Conservation (phyloP, 1,139 yeast species). For the Taphrina confusa region DNA sequence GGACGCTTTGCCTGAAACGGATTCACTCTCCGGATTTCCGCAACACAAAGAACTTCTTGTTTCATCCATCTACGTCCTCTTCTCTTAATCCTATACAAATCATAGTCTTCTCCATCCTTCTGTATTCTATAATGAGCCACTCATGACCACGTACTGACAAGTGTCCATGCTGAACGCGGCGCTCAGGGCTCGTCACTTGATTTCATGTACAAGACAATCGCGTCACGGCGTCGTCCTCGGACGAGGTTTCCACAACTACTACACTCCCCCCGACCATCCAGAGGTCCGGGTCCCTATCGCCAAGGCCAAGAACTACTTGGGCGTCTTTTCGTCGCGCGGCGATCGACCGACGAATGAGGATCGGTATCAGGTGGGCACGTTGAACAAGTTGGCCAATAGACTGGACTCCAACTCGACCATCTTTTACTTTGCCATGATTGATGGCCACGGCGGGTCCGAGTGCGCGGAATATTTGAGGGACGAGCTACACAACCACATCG, state of each 20-base stretch:
- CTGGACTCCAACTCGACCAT: constrained; percentile 17
- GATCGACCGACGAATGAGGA: constrained; percentile 82
- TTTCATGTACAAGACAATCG: too few species aligned
- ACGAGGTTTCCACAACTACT: constrained; percentile 30
- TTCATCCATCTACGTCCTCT: too few species aligned
- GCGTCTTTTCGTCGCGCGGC: constrained; percentile 76
- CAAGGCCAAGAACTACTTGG: constrained; percentile 74
- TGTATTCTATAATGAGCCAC: too few species aligned
- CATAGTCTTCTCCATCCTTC: too few species aligned
- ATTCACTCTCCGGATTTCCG: too few species aligned
- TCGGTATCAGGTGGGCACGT: constrained; percentile 60
- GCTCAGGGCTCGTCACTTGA: too few species aligned
- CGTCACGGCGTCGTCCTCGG: too few species aligned
- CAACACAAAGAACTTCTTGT: too few species aligned
- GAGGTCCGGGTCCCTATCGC: constrained; percentile 55
- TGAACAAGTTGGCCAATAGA: constrained; percentile 44
- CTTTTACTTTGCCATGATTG: constrained; percentile 34
- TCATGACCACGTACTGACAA: too few species aligned
- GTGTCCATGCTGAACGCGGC: too few species aligned
- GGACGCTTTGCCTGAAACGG: too few species aligned
- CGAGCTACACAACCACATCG: constrained; percentile 55
- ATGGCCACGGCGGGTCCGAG: constrained; percentile 33
- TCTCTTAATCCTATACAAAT: too few species aligned
- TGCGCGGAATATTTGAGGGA: constrained; percentile 24
- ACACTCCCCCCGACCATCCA: constrained; percentile 27